Evolutionary conservation across 2,329 filamentous ascomycete genomes (phyloP), one percentile per base, ranked within the genome.

Genomic region (Aschersonia sp.): DNA sequence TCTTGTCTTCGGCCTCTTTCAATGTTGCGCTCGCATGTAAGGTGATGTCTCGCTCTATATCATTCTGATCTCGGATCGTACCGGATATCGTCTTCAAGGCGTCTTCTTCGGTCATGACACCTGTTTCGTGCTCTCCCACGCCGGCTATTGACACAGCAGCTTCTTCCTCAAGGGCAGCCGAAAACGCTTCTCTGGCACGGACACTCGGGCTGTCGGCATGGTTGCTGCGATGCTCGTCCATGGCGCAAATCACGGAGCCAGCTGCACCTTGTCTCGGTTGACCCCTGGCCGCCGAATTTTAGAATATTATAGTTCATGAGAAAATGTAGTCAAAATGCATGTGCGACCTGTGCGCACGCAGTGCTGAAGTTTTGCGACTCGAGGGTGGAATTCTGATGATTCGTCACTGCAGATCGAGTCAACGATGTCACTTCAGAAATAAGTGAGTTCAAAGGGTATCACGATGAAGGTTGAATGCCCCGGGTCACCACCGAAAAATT

Each of bases 41-140:
- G 1, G 77, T 77, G 53, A 97, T 94, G 58, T 95, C 89, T 52
- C 88, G 77, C 64, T 96, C 91, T 28, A 97, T 69, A 50, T 96
- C 89, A 67, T 89, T 83, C 62, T 97, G 91, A 57, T 95, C 81
- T 49, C 87, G 80, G 29, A 92, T 79, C 50, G 82, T 74, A 46
- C 80, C 76, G 4, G 83, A 80, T 41, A 89, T 67, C 43, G 75
- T 75, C 49, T 73, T 70, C 31, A 89, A 67, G 28, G 76, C 74
- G 46, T 72, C 71, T 42, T 75, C 74, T 57, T 85, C 82, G 52
- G 79, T 77, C 50, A 74, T 60, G 4, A 54, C 59, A 29, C 54
- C 54, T 5, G 55, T 59, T 9, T 56, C 55, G 5, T 54, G 58
- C 45, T 38, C 7, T 38, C 12, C 35, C 7, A 9, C 35, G 35